These are phyloP conservation scores for Cryptosporidium canis DNA, from an alignment of 169 alveolate species.

Conservation along the genomic window DNA sequence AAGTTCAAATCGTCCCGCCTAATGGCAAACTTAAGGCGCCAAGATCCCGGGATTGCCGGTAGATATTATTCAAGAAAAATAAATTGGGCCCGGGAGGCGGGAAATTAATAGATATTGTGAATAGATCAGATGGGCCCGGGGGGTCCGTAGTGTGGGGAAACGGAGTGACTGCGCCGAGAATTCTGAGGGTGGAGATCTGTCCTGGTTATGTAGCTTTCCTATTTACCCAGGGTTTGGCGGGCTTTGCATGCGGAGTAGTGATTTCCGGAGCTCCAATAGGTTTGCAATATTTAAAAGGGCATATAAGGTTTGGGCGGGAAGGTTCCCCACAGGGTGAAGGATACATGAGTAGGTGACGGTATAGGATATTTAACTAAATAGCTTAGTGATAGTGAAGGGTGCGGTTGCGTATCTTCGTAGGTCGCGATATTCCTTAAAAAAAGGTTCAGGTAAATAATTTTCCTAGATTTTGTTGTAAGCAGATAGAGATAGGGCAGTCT, in stretches of 20 bases:
- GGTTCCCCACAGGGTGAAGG: not conserved
- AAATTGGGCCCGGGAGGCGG: too few relatives aligned
- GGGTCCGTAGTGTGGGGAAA: too few relatives aligned
- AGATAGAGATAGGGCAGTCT: not conserved
- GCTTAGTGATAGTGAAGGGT: not conserved
- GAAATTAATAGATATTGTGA: too few relatives aligned
- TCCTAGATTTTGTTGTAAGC: not conserved
- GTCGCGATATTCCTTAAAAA: not conserved
- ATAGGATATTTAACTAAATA: not conserved
- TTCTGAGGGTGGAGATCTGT: too few relatives aligned
- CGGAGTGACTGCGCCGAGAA: too few relatives aligned
- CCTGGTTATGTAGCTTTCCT: too few relatives aligned
- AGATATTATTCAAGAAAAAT: not conserved
- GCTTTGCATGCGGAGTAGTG: too few relatives aligned
- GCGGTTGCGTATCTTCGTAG: not conserved
- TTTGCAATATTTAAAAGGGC: not conserved
- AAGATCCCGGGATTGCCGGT: not conserved
- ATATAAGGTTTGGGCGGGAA: not conserved
- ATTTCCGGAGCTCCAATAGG: too few relatives aligned
- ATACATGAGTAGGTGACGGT: slow-evolving; percentile 11
- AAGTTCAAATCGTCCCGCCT: not conserved
- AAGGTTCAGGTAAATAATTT: not conserved
- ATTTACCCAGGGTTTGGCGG: too few relatives aligned
- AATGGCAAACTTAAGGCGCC: not conserved
- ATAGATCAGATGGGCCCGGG: too few relatives aligned